A percentile compares a stretch with the other conserved stretches of the same genome.
These are phyloP conservation scores for Citrus maxima DNA, from an alignment of 345 rosid species.

Conservation along the genomic window DNA sequence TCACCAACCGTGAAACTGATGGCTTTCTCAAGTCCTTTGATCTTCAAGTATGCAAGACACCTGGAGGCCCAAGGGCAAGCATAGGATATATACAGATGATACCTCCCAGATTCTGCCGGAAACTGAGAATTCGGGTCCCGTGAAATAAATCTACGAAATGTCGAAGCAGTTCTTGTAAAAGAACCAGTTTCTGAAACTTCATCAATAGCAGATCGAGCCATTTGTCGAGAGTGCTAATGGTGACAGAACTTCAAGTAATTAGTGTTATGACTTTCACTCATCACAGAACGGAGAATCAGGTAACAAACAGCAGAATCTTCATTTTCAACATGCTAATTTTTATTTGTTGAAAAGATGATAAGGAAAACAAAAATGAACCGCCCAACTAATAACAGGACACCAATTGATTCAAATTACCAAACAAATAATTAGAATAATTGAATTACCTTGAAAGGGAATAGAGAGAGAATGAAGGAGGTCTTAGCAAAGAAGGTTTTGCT, in stretches of 20 bases:
- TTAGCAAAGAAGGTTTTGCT: not conserved
- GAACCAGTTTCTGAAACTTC: conserved; percentile 77
- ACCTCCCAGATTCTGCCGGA: conserved; percentile 80
- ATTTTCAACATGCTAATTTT: not conserved
- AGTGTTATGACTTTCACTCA: not conserved
- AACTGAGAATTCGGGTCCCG: conserved; percentile 60
- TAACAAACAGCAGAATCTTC: not conserved
- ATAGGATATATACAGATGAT: conserved; percentile 89
- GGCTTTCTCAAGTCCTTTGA: conserved; percentile 80
- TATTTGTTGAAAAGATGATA: not conserved
- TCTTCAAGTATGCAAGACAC: conserved; percentile 74
- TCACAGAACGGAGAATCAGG: not conserved
- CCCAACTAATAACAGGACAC: not conserved
- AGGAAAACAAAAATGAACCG: not conserved
- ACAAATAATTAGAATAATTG: not conserved
- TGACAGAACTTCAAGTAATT: not conserved
- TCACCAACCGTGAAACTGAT: conserved; percentile 72
- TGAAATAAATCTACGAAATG: conserved; percentile 71
- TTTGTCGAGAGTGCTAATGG: conserved; percentile 31
- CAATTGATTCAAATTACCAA: not conserved
- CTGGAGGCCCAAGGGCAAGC: conserved; percentile 98
- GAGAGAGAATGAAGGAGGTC: not conserved
- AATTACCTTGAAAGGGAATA: not conserved
- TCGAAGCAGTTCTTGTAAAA: conserved; percentile 71
- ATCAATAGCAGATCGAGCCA: conserved; percentile 83